Conservation (phyloP, 768 basidiomycete genomes). For the Pulveroboletus frians region DNA sequence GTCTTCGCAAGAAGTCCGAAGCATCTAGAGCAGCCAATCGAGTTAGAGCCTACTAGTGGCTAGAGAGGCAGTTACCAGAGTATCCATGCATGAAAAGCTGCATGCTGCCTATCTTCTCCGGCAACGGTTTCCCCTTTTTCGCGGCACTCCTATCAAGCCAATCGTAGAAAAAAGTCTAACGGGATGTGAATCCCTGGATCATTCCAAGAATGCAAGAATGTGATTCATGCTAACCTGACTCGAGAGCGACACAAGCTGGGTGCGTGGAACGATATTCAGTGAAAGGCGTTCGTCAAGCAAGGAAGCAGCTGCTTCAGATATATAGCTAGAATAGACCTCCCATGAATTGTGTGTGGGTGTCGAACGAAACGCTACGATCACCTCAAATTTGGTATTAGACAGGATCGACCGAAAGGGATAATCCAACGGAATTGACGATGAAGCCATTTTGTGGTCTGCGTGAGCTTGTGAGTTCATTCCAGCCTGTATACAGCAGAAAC, state of each 20-base stretch:
- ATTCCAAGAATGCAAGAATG: not conserved
- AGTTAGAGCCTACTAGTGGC: not conserved
- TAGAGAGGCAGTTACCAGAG: slow-evolving; percentile 42
- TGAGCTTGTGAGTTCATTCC: not conserved
- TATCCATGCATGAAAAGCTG: slow-evolving; percentile 85
- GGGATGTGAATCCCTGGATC: slow-evolving; percentile 1
- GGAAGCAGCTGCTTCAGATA: slow-evolving; percentile 86
- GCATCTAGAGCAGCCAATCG: slow-evolving; percentile 50
- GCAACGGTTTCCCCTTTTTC: slow-evolving; percentile 79
- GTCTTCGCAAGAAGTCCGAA: slow-evolving; percentile 77
- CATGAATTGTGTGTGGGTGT: not conserved
- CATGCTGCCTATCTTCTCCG: slow-evolving; percentile 88
- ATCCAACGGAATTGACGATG: slow-evolving; percentile 87
- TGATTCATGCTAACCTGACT: slow-evolving; percentile 45
- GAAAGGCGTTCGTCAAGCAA: slow-evolving; percentile 70
- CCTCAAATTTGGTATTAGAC: slow-evolving; percentile 87
- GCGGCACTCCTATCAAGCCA: slow-evolving; percentile 80
- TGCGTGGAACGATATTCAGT: slow-evolving; percentile 79
- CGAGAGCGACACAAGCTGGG: slow-evolving; percentile 76
- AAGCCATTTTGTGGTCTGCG: slow-evolving; percentile 82
- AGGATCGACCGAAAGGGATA: slow-evolving; percentile 85
- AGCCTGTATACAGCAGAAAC: not conserved
- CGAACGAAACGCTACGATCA: slow-evolving; percentile 21
- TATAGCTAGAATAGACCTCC: slow-evolving; percentile 49
- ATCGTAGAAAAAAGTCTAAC: slow-evolving; percentile 85